Evolutionary conservation across 148 eudicot species (phyloP), one percentile per base, ranked within the genome.

Genomic region (Dysphania ambrosioides): DNA sequence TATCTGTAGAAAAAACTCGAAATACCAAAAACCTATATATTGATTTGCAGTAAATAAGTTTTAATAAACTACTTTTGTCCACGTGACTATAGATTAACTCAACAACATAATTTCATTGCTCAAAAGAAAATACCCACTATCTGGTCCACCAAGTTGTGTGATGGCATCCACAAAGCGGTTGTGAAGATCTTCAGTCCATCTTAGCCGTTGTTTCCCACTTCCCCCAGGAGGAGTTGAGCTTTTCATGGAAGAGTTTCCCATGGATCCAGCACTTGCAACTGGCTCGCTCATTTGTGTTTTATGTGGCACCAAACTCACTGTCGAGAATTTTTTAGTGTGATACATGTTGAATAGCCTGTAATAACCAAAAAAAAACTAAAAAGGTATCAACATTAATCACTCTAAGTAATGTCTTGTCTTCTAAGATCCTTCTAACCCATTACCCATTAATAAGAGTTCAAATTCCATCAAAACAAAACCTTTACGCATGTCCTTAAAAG

Each of bases 141-240:
- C 93, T 80, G 93, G 93, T 87, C 93, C 93, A 71, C 93, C 93
- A 62, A 89, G 93, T 69, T 89, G 93, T 23, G 90, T 74, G 76
- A 89, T 89, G 49, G 90, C 90, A 71, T 89, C 90, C 13, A 87
- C 93, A 47, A 89, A 89, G 72, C 88, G 88, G 63, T 87, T 80
- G 74, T 87, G 93, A 72, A 89, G 90, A 29, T 89, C 90, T 24
- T 87, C 83, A 15, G 93, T 89, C 93, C 93, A 89, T 70, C 93
- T 79, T 78, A 89, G 72, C 16, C 93, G 82, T 77, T 87, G 90
- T 76, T 84, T 85, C 67, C 86, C 87, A 70, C 83, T 78, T 68
- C 86, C 86, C 10, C 86, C 86, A 2, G 86, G 38, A 35, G 85
- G 80, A 78, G 85, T 27, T 40, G 88, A 58, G 77, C 60, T 78